phyloP scores from a whole-genome alignment of 768 basidiomycete genomes.

The Solioccasus polychromus region DNA sequence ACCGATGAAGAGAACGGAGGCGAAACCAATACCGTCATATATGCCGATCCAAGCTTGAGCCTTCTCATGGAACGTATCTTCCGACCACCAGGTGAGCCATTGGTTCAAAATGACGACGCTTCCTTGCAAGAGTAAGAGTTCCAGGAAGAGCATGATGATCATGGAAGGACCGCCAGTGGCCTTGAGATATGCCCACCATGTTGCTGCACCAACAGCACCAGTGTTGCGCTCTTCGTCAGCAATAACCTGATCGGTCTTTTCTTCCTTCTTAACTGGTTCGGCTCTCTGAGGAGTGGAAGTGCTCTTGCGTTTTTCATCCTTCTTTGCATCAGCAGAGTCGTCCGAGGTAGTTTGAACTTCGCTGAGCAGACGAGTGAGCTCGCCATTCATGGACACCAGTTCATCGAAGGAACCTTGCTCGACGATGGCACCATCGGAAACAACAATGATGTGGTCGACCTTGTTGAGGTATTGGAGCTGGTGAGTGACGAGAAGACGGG shows the following conservation, averaged over 20 bases:
- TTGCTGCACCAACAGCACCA: slow-evolving; percentile 22
- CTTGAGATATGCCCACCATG: slow-evolving; percentile 33
- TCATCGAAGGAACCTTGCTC: slow-evolving; percentile 45
- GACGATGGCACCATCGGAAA: slow-evolving; percentile 42
- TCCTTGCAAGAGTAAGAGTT: slow-evolving; percentile 23
- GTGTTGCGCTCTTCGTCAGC: slow-evolving; percentile 23
- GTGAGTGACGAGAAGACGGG: slow-evolving; percentile 29
- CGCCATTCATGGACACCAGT: slow-evolving; percentile 30
- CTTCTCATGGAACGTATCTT: slow-evolving; percentile 22
- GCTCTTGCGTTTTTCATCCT: slow-evolving; percentile 24
- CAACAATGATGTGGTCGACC: slow-evolving; percentile 46
- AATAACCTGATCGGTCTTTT: slow-evolving; percentile 16
- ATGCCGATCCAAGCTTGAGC: slow-evolving; percentile 28
- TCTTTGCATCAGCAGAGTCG: slow-evolving; percentile 4
- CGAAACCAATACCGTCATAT: slow-evolving; percentile 26
- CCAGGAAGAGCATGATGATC: slow-evolving; percentile 17
- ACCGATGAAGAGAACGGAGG: slow-evolving; percentile 19
- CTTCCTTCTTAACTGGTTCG: slow-evolving; percentile 8
- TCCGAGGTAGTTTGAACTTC: slow-evolving; percentile 15
- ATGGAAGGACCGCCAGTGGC: slow-evolving; percentile 25
- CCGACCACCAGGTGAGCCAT: slow-evolving; percentile 33
- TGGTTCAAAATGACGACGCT: slow-evolving; percentile 24
- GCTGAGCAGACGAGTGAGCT: slow-evolving; percentile 25
- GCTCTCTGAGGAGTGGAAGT: slow-evolving; percentile 5
- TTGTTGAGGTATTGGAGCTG: slow-evolving; percentile 31